Conservation (phyloP, 306 rosid genomes). For the Prunus fruticosa region DNA sequence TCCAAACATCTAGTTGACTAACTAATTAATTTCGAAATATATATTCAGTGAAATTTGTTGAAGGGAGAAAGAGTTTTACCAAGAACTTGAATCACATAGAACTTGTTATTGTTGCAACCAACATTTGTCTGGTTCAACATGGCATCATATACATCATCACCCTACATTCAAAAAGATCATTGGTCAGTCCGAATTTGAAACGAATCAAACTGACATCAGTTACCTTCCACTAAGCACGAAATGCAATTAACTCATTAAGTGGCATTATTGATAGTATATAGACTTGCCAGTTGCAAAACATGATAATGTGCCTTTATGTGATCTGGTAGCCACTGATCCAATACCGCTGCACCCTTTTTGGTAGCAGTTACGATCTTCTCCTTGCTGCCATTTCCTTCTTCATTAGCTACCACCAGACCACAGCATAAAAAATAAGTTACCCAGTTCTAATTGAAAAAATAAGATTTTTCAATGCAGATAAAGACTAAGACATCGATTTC, state of each 20-base stretch:
- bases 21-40: not conserved
- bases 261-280: not conserved
- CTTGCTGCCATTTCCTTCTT: slow-evolving; percentile 26
- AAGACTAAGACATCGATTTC: not conserved
- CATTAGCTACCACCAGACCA: slow-evolving; percentile 27
- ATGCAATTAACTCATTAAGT: not conserved
- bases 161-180: slow-evolving; percentile 40
- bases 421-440: not conserved
- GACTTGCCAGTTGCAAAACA: slow-evolving; percentile 72
- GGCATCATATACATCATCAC: slow-evolving; percentile 81
- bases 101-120: slow-evolving; percentile 79
- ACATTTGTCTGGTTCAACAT: slow-evolving; percentile 92
- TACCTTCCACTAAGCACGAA: not conserved
- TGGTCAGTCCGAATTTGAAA: not conserved
- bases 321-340: slow-evolving; percentile 89
- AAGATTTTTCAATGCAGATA: not conserved
- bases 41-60: not conserved
- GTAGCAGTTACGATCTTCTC: slow-evolving; percentile 77
- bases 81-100: slow-evolving; percentile 82
- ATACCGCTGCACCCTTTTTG: slow-evolving; percentile 82
- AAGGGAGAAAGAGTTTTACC: slow-evolving; percentile 42
- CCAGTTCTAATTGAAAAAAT: not conserved
- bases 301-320: slow-evolving; percentile 65
- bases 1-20: not conserved
- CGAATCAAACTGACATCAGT: slow-evolving; percentile 12